Conservation (phyloP, 2,329 filamentous ascomycete genomes). For the Pestalotiopsis sp. region DNA sequence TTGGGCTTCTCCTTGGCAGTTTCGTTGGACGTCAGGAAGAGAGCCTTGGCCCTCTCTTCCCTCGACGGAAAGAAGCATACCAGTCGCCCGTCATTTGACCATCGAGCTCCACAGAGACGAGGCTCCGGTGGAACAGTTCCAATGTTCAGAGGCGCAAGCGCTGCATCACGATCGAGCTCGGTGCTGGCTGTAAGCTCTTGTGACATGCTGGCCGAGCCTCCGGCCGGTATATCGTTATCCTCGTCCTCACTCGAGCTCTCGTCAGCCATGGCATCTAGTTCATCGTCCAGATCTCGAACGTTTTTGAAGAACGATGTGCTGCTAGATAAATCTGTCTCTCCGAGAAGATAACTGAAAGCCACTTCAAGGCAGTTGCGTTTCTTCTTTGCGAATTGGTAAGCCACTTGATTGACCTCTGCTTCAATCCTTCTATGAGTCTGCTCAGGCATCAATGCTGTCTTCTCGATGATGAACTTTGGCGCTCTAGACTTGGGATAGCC, state of each 20-base stretch:
- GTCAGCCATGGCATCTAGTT: constrained; percentile 60
- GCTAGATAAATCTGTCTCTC: constrained; percentile 62
- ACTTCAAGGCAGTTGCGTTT: constrained; percentile 66
- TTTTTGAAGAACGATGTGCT: constrained; percentile 66
- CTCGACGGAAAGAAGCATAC: constrained; percentile 73
- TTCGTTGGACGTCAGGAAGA: constrained; percentile 51
- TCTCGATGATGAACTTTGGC: constrained; percentile 63
- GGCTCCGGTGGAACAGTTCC: constrained; percentile 59
- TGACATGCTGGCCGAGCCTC: constrained; percentile 61
- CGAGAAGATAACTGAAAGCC: constrained; percentile 64
- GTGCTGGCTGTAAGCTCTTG: constrained; percentile 60
- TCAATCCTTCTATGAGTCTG: constrained; percentile 56
- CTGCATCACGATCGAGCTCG: constrained; percentile 49
- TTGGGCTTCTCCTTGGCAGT: constrained; percentile 50
- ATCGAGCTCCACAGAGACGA: constrained; percentile 62
- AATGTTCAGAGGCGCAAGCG: constrained; percentile 54
- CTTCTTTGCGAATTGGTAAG: constrained; percentile 55
- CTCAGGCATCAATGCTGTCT: constrained; percentile 63
- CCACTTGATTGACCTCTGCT: constrained; percentile 59
- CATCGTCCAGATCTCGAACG: constrained; percentile 64
- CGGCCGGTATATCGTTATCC: constrained; percentile 59
- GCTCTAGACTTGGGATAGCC: constrained; percentile 61
- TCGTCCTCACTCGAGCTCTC: constrained; percentile 87
- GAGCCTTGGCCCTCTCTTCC: constrained; percentile 58
- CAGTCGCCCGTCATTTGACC: constrained; percentile 64